A percentile compares a stretch with the other conserved stretches of the same genome.
These are phyloP conservation scores for Raphanus sativus DNA, from an alignment of 345 rosid genomes.

Conservation along the genomic window DNA sequence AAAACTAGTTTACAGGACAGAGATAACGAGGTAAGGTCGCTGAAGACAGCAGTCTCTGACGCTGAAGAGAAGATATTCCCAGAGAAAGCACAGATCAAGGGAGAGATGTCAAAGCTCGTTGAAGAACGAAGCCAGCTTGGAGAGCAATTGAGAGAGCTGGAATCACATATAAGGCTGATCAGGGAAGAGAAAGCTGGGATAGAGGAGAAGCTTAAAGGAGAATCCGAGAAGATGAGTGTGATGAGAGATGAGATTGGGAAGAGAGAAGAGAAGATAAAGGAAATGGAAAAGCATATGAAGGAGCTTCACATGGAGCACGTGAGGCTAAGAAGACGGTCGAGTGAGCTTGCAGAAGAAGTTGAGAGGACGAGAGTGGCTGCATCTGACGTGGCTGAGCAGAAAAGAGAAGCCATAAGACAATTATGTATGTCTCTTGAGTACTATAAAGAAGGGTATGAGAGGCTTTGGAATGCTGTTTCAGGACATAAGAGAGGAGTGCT, in stretches of 20 bases:
- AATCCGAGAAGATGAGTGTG: conserved; percentile 17
- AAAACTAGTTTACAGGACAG: conserved; percentile 67
- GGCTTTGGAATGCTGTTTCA: conserved; percentile 47
- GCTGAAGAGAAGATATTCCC: conserved; percentile 71
- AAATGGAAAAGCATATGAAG: background rate
- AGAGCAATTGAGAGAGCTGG: conserved; percentile 62
- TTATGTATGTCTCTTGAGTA: conserved; percentile 61
- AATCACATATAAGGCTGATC: conserved; percentile 51
- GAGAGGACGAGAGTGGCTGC: conserved; percentile 43
- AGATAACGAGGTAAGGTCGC: conserved; percentile 60
- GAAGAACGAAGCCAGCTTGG: conserved; percentile 46
- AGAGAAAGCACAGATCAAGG: conserved; percentile 63
- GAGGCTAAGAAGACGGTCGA: conserved; percentile 43
- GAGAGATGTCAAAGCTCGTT: conserved; percentile 58
- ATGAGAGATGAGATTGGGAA: background rate
- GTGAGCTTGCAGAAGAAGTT: conserved; percentile 50
- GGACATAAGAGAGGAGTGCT: conserved; percentile 33
- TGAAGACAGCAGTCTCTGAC: conserved; percentile 58
- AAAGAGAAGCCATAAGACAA: conserved; percentile 34
- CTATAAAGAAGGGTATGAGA: conserved; percentile 47
- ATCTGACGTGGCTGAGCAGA: conserved; percentile 59
- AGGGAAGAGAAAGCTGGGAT: conserved; percentile 48
- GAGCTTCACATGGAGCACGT: background rate
- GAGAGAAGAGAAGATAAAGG: background rate
- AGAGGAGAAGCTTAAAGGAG: conserved; percentile 43